Evolutionary conservation across 1,284 basidiomycete genomes (phyloP), one percentile per base, ranked within the genome.

Genomic region (Kwoniella shivajii): DNA sequence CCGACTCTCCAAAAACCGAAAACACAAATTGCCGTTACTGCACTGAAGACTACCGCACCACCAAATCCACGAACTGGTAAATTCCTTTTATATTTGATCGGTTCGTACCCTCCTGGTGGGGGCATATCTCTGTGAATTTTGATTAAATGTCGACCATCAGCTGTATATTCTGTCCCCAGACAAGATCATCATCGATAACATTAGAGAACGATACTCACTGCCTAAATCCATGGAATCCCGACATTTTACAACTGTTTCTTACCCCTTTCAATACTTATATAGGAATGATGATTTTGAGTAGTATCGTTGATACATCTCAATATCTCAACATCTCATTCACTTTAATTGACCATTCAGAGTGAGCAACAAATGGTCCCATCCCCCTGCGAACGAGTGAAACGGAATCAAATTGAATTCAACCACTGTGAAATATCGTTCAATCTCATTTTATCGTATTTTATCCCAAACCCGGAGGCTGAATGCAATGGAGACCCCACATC

Each of bases 41-140:
- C 88, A 59, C 86, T 88, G 66, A 99, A 89, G 73, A 98, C 87
- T 65, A 86, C 87, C 56, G 88, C 81, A 31, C 92, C 93, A 51
- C 91, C 87, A 45, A 93, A 93, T 9, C 96, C 96, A 67, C 90
- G 86, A 73, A 91, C 83, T 48, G 96, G 94, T 59, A 99, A 84
- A 80, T 95, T 95, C 63, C 95, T 89, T 80, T 94, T 95, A 85
- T 97, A 99, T 79, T 89, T 89, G 81, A 99, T 82, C 43, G 88
- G 80, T 75, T 90, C 91, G 80, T 96, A 99, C 5, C 95, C 95
- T 64, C 92, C 94, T 45, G 86, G 71, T 43, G 95, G 94, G 69
- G 94, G 94, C 86, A 99, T 89, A 76, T 99, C 95, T 80, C 95
- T 98, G 73, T 38, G 33, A 26, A 6, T 33, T n/a, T n/a, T n/a